These are phyloP conservation scores for Aspergillus sclerotiicarbonarius DNA, from an alignment of 495 filamentous ascomycete genomes.

Conservation along the genomic window DNA sequence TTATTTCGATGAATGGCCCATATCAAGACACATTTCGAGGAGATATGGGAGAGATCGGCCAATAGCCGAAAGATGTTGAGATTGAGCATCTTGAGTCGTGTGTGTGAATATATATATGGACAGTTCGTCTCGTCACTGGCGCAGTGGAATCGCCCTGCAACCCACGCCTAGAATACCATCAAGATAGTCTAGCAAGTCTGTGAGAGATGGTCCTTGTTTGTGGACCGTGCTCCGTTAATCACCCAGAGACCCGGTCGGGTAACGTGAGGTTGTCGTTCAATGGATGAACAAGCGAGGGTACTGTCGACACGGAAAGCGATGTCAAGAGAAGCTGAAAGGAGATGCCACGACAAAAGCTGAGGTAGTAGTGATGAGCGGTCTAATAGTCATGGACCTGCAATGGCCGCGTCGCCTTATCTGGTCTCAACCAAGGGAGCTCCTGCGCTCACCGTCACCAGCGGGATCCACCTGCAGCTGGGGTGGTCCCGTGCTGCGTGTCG, in stretches of 20 bases:
- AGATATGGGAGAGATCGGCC: slow-evolving; percentile 78
- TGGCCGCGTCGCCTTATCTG: slow-evolving; percentile 2
- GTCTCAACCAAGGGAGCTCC: slow-evolving; percentile 9
- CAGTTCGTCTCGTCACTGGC: not conserved
- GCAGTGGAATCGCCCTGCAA: not conserved
- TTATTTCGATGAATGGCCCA: slow-evolving; percentile 85
- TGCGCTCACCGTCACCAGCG: slow-evolving; percentile 6
- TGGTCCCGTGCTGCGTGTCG: slow-evolving; percentile 14
- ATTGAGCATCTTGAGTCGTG: slow-evolving; percentile 24
- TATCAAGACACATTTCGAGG: slow-evolving; percentile 85
- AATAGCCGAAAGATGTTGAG: slow-evolving; percentile 74
- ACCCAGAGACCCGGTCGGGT: not conserved
- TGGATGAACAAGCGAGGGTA: not conserved
- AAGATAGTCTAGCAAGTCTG: not conserved
- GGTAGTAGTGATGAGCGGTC: not conserved
- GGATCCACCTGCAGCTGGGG: slow-evolving; percentile 10
- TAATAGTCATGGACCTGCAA: not conserved
- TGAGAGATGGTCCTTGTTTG: not conserved
- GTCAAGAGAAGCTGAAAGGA: not conserved
- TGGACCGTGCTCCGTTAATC: slow-evolving; percentile 1
- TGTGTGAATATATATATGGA: not conserved
- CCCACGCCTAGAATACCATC: not conserved
- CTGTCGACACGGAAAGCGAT: not conserved
- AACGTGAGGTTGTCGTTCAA: not conserved
- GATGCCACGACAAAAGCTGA: not conserved